Base-by-base conservation (phyloP, 805 yeast species). In the Candida piceae region DNA sequence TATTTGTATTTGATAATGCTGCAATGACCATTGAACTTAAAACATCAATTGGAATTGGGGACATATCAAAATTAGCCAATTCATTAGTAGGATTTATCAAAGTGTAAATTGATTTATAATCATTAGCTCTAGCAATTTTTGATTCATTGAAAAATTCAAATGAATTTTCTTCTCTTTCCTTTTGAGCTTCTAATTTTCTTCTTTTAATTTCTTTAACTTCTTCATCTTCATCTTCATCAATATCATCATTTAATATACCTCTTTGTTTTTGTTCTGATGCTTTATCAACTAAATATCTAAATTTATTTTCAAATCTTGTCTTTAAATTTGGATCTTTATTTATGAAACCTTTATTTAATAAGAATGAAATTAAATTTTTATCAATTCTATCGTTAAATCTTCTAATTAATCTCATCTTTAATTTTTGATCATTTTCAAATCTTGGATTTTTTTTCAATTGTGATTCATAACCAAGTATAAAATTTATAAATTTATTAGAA, bases 61-160 rank as follows among this genome's bases (percentile, higher is more conserved):
- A 69, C 38, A 86, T 74, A 55, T 90, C 90, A 53, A 86, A 82
- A n/a, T 48, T 34, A 26, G 70, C 70, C 40, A 85, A 63, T 34
- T 80, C 79, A 51, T 80, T 78, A 28, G 65, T 60, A 22, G 77
- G 64, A 27, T 74, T 78, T 11, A 83, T 79, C 40, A 90, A 68
- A 19, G 80, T 74, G 55, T 76, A 93, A 29, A 89, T 62, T 12
- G 79, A 66, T 35, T 80, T 72, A 55, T 80, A 85, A n/a, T 69
- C 59, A 36, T 61, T 59, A 39, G 62, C 63, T 23, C 63, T 57
- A 2, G 74, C 64, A 6, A 40, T 57, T 39, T 31, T 64, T 44
- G 42, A 52, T 29, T 53, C 56, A 39, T 60, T 57, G 29, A 49
- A 59, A 36, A 55, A 62, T 19, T 38, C 29, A 10, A 41, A 33